Evolutionary conservation across 164 flowering plant species (phyloP), one percentile per base, ranked within the genome.

Genomic region (Sedum album): DNA sequence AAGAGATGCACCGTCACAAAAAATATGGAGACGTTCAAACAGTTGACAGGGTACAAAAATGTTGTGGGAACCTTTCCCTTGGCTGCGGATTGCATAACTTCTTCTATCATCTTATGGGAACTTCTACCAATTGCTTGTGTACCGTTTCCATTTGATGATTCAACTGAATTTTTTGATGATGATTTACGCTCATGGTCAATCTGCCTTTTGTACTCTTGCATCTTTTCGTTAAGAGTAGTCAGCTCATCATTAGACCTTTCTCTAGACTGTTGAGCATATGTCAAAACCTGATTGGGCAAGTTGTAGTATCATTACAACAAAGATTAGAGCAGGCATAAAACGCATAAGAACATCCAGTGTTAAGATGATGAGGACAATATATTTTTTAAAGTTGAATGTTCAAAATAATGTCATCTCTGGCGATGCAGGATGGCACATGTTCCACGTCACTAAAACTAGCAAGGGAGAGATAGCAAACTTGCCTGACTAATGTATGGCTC

Each of bases 221-320:
- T 94, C 77, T 85, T 86, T 71, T 90, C 97, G 72, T 79, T 82
- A 68, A 94, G 92, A 74, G 91, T 85, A 67, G 97, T 93, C 77
- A 85, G 88, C 78, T 94, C 99, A 81, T 87, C 84, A 76, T 88
- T 85, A 62, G 96, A 88, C 76, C 90, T 86, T 80, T 94, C 93
- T 78, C 93, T 87, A 49, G 96, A 87, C 65, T 93, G 95, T 69
- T 89, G 93, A 51, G 97, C 93, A 77, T 88, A 91, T 72, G 96
- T 83, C 81, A 89, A 79, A n/a, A 94, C 95, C 98, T 94, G 78
- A 70, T 77, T 69, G 79, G 74, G 5, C 30, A 53, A n/a, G n/a
- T n/a, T n/a, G 60, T 23, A 23, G 28, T 21, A 28, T 23, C 30
- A 53, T 25, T 21, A 23, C 11, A 23, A 53, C 21, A n/a, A 23